These are phyloP conservation scores for Monilinia fructigena DNA, from an alignment of 2,329 filamentous ascomycete species.

Conservation along the genomic window DNA sequence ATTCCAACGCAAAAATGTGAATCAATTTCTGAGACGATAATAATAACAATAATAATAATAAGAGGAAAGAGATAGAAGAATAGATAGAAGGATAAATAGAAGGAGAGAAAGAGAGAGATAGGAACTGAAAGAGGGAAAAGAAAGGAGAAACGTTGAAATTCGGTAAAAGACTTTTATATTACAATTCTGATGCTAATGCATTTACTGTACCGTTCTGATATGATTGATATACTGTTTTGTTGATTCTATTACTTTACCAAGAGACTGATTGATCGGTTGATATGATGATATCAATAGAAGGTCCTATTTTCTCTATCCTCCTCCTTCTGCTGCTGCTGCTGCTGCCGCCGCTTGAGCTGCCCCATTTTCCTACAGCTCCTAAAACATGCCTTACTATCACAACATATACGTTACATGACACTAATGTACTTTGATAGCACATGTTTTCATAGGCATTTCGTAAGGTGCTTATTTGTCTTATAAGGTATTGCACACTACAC, in stretches of 20 bases:
- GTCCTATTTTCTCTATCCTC: not conserved
- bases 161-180: too few relatives aligned
- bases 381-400: constrained; percentile 8
- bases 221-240: too few relatives aligned
- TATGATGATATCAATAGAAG: too few relatives aligned
- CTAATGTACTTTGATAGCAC: constrained; percentile 11
- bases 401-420: constrained; percentile 16
- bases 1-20: not conserved
- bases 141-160: too few relatives aligned
- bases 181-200: too few relatives aligned
- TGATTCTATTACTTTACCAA: too few relatives aligned
- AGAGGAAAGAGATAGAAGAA: too few relatives aligned
- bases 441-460: not conserved
- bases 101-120: not conserved
- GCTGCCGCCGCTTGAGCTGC: not conserved
- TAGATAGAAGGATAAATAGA: too few relatives aligned
- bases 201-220: too few relatives aligned
- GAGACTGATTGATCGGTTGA: too few relatives aligned
- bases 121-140: too few relatives aligned
- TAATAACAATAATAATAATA: too few relatives aligned
- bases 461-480: not conserved
- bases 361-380: not conserved
- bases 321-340: not conserved
- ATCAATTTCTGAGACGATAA: not conserved
- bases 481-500: not conserved